These are phyloP conservation scores for Tetrapyrgos nigripes DNA, from an alignment of 1,284 basidiomycete genomes.

Conservation along the genomic window DNA sequence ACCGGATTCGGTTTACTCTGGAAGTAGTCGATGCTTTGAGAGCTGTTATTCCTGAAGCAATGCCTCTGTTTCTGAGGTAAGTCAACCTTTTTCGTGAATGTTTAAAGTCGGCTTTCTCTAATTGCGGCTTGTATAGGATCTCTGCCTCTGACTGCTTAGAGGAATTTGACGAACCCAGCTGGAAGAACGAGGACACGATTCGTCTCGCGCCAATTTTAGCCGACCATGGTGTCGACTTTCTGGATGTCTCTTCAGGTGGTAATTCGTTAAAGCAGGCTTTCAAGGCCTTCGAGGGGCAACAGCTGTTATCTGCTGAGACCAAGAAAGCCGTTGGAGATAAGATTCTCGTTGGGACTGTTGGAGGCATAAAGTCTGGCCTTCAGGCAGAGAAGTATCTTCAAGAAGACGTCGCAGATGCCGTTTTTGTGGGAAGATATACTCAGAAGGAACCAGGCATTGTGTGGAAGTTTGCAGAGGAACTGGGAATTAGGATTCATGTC, in stretches of 20 bases:
- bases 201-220: conserved; percentile 56
- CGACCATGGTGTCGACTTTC: conserved; percentile 68
- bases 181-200: conserved; percentile 68
- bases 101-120: conserved; percentile 25
- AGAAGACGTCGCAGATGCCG: conserved; percentile 57
- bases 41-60: conserved; percentile 59
- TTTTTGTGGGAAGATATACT: conserved; percentile 60
- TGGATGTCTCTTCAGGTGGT: conserved; percentile 72
- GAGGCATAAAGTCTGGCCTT: conserved; percentile 61
- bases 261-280: conserved; percentile 48
- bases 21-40: conserved; percentile 62
- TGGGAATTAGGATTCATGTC: conserved; percentile 49
- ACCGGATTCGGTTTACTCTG: conserved; percentile 61
- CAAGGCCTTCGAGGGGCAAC: conserved; percentile 55
- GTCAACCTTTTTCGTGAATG: conserved; percentile 38
- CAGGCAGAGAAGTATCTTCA: conserved; percentile 70
- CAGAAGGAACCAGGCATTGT: conserved; percentile 61
- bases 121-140: conserved; percentile 41
- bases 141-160: conserved; percentile 72
- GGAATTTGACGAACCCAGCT: conserved; percentile 55
- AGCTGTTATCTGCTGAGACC: conserved; percentile 56
- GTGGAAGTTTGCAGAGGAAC: conserved; percentile 59
- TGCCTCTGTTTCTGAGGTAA: conserved; percentile 74
- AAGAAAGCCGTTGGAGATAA: conserved; percentile 58
- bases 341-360: conserved; percentile 64